Evolutionary conservation across 768 basidiomycete genomes (phyloP), one percentile per base, ranked within the genome.

Genomic region (Phallus indusiatus): DNA sequence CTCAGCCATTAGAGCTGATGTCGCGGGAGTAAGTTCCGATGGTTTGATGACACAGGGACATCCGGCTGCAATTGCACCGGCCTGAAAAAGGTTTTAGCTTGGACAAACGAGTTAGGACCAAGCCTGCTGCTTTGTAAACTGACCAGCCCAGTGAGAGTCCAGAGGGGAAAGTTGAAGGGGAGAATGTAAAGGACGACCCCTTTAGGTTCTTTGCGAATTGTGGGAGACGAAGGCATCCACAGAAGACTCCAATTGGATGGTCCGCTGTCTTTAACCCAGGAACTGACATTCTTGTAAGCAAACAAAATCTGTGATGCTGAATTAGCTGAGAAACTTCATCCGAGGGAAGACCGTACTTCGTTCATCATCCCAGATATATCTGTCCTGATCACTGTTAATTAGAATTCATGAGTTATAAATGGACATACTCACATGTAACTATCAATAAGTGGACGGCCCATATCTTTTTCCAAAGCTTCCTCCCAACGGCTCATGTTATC

Each of bases 191-290:
- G 72, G 0, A 85, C 78, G 21, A 83, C 78, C 2, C 88, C 88
- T 67, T 90, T 92, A 49, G 91, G 77, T 63, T 89, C 87, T 65
- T 89, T 88, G 56, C 80, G 76, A 1, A 89, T 76, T 12, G 77
- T 74, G 1, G 89, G 88, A 8, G 76, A 73, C 77, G 88, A 80
- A 0, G 81, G 71, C 6, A 72, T 73, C 50, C 66, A 64, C 33
- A 52, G 48, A 65, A 76, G 86, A 64, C 76, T 82, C 54, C 86
- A 17, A 24, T 69, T 76, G 64, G 85, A 85, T 0, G 78, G 66
- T 1, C 82, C 76, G 28, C 71, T 77, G 0, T 86, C 75, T 65
- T 82, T 84, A 0, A 85, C 73, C 92, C 91, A 94, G 64, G 81
- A 83, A 42, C 82, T 84, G 51, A 94, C 79, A 59, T 78, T 79